Evolutionary conservation across 2,329 filamentous ascomycete species (phyloP), one percentile per base, ranked within the genome.

Genomic region (Paraconiothyrium sp.): DNA sequence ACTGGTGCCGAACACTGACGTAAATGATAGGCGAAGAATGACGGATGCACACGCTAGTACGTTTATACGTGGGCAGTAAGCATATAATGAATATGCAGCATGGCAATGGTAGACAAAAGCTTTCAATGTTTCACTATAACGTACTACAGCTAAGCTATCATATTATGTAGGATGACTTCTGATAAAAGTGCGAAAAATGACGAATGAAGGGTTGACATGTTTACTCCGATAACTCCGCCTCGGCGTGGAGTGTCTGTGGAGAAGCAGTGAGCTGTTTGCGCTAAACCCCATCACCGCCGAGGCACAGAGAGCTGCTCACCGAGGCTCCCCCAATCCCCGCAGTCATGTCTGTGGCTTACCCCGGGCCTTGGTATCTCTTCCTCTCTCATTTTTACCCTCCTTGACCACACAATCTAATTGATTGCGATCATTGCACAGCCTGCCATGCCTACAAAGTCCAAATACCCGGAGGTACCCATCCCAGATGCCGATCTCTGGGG

Each of bases 401-500:
- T 48, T 37, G 39, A 46, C 24, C 16, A 8, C n/a, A 47, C 2
- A 20, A 20, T 20, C n/a, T 22, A 22, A 27, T 20, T 30, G 8
- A 27, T 27, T 35, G 10, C 27, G 43, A 22, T 22, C 5, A 24
- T 50, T n/a, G 4, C 16, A 10, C 13, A 27, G 30, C 5, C 27
- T 57, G 69, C 60, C 10, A 96, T 96, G 93, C 90, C 91, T 63
- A 84, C 89, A 71, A 82, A 87, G 50, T 93, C 92, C 3, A 80
- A 81, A 0, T 92, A 89, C 73, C 84, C 88, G 1, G 77, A 83
- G 8, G 72, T 95, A 41, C 82, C 89, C 22, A 89, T 97, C 44
- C 93, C 94, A 0, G 81, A 90, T 68, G 80, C 89, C 58, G 93
- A 96, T 76, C 75, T 97, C 52, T 97, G 92, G 92, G 85, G 84